These are phyloP conservation scores for Aspergillus pseudonomiae DNA, from an alignment of 2,329 filamentous ascomycete genomes.

Conservation along the genomic window DNA sequence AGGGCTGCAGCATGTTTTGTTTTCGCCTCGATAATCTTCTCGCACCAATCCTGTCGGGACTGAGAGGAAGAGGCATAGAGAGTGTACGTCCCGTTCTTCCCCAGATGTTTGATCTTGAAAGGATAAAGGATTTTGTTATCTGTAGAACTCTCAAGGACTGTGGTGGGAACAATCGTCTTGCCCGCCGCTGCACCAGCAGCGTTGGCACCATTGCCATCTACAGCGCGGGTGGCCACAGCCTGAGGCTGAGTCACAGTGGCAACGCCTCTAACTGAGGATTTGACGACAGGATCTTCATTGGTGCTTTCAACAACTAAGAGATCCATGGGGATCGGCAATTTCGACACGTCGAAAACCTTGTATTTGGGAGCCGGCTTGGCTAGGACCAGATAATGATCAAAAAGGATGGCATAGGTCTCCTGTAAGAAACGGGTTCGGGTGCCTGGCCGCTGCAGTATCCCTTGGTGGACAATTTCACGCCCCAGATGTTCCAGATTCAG, in stretches of 20 bases:
- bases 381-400: constrained; percentile 94
- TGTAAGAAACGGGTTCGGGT: constrained; percentile 90
- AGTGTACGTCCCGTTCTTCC: constrained; percentile 83
- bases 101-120: constrained; percentile 93
- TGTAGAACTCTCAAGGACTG: constrained; percentile 58
- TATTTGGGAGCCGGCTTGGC: constrained; percentile 81
- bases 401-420: constrained; percentile 89
- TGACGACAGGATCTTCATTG: constrained; percentile 87
- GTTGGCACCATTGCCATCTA: constrained; percentile 59
- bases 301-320: constrained; percentile 88
- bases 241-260: constrained; percentile 58
- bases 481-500: constrained; percentile 94
- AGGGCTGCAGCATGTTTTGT: constrained; percentile 87
- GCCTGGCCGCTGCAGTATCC: constrained; percentile 85
- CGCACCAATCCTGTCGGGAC: constrained; percentile 84
- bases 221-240: constrained; percentile 50
- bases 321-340: constrained; percentile 95
- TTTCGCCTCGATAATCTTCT: constrained; percentile 92
- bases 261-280: constrained; percentile 73
- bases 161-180: constrained; percentile 51
- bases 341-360: constrained; percentile 86
- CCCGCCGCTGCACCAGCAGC: constrained; percentile 66
- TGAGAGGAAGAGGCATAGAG: constrained; percentile 79
- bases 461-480: constrained; percentile 82
- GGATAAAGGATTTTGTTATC: constrained; percentile 88